Evolutionary conservation across 495 filamentous ascomycete genomes (phyloP), one percentile per base, ranked within the genome.

Genomic region (Penicillium argentinense): DNA sequence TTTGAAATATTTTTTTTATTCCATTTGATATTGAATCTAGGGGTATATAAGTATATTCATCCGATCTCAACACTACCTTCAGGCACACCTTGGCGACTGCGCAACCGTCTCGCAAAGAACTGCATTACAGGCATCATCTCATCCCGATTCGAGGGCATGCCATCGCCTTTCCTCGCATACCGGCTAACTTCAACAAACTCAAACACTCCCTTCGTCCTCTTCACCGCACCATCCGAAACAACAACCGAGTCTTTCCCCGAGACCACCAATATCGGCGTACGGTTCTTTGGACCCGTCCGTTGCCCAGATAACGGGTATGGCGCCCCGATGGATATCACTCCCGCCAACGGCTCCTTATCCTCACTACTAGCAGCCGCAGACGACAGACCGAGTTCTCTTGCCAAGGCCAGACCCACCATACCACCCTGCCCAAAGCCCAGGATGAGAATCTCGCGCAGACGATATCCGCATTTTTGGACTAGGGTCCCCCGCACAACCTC

Each of bases 51-150:
- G 22, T 18, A 7, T 36, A 21, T 25, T 59, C 46, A 72, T 16
- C 57, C 57, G 46, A 85, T 49, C 62, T 86, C 81, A 23, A 84
- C 69, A 59, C 72, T 76, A 4, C 81, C 83, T 51, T 75, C 71
- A 4, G 81, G 83, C 33, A 85, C 76, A 18, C 81, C 83, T 51
- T 71, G 65, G 39, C 75, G 74, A 69, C 80, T 91, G 63, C 73
- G 71, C 61, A 98, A 64, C 54, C 87, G 76, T 43, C 87, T 76
- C 0, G 86, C 88, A 61, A 97, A 87, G 67, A 97, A 98, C 59
- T 82, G 77, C 92, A 98, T 97, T 37, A 97, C 80, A 2, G 93
- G 92, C 50, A 88, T 49, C 82, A 93, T 89, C 76, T 98, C 92
- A 16, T 96, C 90, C 41, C 84, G 71, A 63, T 73, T 89, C 47